Conservation (phyloP, 164 flowering plant genomes). For the Aristolochia contorta region DNA sequence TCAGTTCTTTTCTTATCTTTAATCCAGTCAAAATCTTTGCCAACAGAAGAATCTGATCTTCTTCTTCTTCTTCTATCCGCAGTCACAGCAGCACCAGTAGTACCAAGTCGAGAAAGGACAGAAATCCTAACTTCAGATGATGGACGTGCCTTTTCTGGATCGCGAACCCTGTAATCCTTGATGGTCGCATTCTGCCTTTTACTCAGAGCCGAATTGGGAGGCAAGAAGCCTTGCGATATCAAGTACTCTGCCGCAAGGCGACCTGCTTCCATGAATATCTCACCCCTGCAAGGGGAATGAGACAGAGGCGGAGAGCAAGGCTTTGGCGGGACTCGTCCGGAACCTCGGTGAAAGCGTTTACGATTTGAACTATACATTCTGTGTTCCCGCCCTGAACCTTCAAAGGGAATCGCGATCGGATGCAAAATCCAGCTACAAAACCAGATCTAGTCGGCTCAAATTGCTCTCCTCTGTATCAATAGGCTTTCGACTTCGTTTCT, state of each 20-base stretch:
- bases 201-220: constrained; percentile 39
- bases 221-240: constrained; percentile 65
- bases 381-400: constrained; percentile 34
- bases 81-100: constrained; percentile 28
- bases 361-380: constrained; percentile 39
- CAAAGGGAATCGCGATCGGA: constrained; percentile 41
- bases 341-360: constrained; percentile 35
- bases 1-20: constrained; percentile 45
- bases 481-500: too few relatives aligned
- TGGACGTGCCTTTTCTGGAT: constrained; percentile 25
- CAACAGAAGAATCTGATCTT: constrained; percentile 31
- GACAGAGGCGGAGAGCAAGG: constrained; percentile 13
- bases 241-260: constrained; percentile 83
- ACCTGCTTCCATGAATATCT: constrained; percentile 86
- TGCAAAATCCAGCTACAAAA: constrained; percentile 2
- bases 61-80: constrained; percentile 45
- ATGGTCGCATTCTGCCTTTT: constrained; percentile 44
- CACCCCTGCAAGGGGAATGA: constrained; percentile 18
- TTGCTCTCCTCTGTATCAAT: too few relatives aligned
- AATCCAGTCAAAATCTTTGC: constrained; percentile 34
- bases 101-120: constrained; percentile 44
- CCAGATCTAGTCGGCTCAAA: too few relatives aligned
- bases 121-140: constrained; percentile 38
- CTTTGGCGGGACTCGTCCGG: constrained; percentile 38
- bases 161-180: constrained; percentile 36